phyloP scores from a whole-genome alignment of 176 grass and related monocot species.

The Sorghum bicolor region DNA sequence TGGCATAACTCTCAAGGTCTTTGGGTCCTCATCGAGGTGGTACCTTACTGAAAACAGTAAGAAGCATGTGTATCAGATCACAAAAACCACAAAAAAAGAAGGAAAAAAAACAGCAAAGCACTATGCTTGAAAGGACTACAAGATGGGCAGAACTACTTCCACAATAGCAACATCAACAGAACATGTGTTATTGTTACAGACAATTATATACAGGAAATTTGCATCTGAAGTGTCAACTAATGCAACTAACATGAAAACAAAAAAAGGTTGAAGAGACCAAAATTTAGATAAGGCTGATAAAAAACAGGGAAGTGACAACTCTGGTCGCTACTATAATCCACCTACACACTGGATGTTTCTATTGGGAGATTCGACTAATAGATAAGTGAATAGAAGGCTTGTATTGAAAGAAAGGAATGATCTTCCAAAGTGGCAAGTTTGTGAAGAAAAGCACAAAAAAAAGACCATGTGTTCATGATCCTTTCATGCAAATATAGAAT shows the following conservation, averaged over 20 bases:
- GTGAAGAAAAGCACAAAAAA: background rate
- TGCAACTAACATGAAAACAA: background rate
- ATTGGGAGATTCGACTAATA: background rate
- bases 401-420: background rate
- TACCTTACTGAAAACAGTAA: constrained; percentile 70
- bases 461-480: background rate
- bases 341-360: background rate
- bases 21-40: constrained; percentile 96
- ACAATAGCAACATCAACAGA: constrained; percentile 10
- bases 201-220: background rate
- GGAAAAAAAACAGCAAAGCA: background rate
- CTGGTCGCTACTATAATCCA: background rate
- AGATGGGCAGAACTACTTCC: background rate
- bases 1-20: constrained; percentile 74
- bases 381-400: background rate
- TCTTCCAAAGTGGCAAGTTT: background rate
- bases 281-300: constrained; percentile 14
- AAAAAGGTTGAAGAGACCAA: background rate
- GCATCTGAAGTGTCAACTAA: background rate
- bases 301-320: background rate
- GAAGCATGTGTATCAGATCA: constrained; percentile 11
- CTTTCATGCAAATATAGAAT: background rate
- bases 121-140: background rate
- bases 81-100: background rate
- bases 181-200: background rate